Evolutionary conservation across 176 grass and related monocot species (phyloP).

Genomic region (Ensete glaucum): DNA sequence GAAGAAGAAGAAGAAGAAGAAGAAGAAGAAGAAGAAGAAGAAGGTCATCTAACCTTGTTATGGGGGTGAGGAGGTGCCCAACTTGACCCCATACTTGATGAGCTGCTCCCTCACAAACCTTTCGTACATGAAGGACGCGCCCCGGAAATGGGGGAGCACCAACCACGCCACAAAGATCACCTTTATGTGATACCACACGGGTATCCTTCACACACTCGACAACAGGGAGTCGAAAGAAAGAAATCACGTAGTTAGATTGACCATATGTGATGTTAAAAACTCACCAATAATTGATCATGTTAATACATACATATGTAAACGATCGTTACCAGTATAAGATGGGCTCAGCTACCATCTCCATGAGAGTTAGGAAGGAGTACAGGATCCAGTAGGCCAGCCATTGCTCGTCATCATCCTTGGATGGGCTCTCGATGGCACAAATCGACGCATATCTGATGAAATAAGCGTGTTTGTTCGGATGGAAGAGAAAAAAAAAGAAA

Average conservation of each 20-base stretch:
- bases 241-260: too few species aligned
- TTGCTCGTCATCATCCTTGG: slow-evolving; percentile 72
- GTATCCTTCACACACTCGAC: slow-evolving; percentile 24
- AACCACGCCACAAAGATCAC: slow-evolving; percentile 68
- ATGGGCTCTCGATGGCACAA: slow-evolving; percentile 60
- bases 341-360: slow-evolving; percentile 66
- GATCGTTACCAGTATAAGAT: slow-evolving; percentile 52
- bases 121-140: slow-evolving; percentile 69
- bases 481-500: background rate
- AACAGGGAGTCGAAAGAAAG: too few species aligned
- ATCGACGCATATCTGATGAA: slow-evolving; percentile 55
- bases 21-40: too few species aligned
- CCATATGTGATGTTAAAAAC: too few species aligned
- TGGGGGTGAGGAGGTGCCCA: slow-evolving; percentile 27
- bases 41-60: slow-evolving; percentile 27
- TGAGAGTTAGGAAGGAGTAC: slow-evolving; percentile 67
- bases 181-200: slow-evolving; percentile 85
- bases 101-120: slow-evolving; percentile 66
- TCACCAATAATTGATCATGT: too few species aligned
- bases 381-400: slow-evolving; percentile 89
- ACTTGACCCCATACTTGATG: slow-evolving; percentile 33
- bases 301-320: background rate
- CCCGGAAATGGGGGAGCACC: slow-evolving; percentile 67
- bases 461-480: background rate
- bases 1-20: too few species aligned